Evolutionary conservation across 2,329 filamentous ascomycete genomes (phyloP).

Genomic region (Botrytis pseudocinerea): DNA sequence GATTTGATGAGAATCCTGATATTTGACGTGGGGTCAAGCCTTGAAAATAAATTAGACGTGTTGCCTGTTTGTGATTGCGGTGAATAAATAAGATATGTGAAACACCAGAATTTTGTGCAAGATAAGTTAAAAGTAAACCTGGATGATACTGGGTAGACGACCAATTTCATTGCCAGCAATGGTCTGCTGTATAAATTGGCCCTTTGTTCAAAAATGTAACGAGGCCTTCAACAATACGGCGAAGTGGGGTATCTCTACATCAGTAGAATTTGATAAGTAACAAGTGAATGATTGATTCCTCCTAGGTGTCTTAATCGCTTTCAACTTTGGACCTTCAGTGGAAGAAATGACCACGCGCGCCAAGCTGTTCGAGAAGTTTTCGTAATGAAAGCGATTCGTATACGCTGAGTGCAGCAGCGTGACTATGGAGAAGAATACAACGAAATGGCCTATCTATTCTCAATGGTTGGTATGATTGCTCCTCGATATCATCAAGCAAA

Average conservation of each 20-base stretch:
- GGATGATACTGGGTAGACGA: not conserved
- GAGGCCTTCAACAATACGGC: not conserved
- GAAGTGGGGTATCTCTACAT: not conserved
- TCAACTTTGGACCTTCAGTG: not conserved
- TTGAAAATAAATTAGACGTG: not conserved
- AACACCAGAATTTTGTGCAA: not conserved
- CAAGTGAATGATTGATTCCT: not conserved
- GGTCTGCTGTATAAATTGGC: not conserved
- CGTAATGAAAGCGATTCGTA: not conserved
- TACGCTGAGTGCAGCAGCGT: too few relatives aligned
- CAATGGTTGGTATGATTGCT: not conserved
- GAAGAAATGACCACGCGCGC: not conserved
- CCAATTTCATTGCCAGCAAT: not conserved
- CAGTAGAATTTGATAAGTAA: not conserved
- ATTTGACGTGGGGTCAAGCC: not conserved
- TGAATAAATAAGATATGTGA: not conserved
- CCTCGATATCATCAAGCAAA: not conserved
- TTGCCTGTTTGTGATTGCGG: not conserved
- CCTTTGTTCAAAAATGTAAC: not conserved
- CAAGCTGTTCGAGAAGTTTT: not conserved
- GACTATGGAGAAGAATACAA: not conserved
- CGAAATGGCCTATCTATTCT: not conserved
- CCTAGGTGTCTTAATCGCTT: not conserved
- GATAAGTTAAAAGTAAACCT: not conserved
- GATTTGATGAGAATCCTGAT: not conserved